Evolutionary conservation across 192 early-diverging fungal species (phyloP).

Genomic region (Backusella luteola): DNA sequence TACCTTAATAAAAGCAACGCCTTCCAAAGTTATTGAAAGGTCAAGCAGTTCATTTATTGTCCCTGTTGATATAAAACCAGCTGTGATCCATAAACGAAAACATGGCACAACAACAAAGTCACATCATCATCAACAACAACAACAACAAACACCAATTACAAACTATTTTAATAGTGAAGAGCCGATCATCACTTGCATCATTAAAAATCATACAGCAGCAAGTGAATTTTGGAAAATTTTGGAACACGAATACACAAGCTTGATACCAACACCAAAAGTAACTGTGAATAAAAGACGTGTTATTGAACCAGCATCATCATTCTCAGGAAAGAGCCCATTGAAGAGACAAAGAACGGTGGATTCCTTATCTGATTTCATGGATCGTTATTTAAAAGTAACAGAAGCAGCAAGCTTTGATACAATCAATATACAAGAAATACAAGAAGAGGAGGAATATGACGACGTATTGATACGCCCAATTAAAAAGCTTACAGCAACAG

Average conservation of each 20-base stretch:
- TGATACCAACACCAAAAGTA: not conserved
- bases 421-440: not conserved
- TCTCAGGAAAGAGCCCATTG: not conserved
- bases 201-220: not conserved
- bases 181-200: not conserved
- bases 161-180: not conserved
- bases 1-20: not conserved
- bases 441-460: not conserved
- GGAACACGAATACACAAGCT: not conserved
- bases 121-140: not conserved
- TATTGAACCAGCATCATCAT: not conserved
- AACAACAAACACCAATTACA: not conserved
- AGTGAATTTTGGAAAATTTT: not conserved
- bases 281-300: not conserved
- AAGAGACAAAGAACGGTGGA: not conserved
- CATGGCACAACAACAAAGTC: not conserved
- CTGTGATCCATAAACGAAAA: not conserved
- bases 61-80: not conserved
- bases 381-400: not conserved
- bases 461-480: not conserved
- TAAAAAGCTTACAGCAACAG: not conserved
- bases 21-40: not conserved
- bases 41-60: not conserved
- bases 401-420: not conserved
- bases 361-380: not conserved